Conservation (phyloP, 306 rosid genomes). For the Inga oerstediana region DNA sequence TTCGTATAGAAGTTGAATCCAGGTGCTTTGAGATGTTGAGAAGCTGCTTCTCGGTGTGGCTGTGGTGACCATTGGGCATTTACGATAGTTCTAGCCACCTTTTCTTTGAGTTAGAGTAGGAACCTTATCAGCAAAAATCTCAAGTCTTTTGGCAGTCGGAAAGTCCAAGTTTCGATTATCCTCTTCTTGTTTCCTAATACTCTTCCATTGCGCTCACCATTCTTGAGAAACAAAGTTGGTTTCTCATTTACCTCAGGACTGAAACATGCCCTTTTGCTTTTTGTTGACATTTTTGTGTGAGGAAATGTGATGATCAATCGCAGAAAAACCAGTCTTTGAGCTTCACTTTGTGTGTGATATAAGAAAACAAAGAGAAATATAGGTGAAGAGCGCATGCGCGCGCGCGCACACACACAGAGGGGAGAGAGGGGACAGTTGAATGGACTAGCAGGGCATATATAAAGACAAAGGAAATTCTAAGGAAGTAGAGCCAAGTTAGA, state of each 20-base stretch:
- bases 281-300: constrained; percentile 57
- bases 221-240: constrained; percentile 56
- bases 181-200: constrained; percentile 49
- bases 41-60: too few relatives aligned
- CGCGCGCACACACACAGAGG: too few relatives aligned
- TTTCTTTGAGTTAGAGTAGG: constrained; percentile 61
- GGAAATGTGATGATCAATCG: background rate
- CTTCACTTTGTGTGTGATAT: constrained; percentile 5
- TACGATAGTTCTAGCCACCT: constrained; percentile 62
- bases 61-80: background rate
- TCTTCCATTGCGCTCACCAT: constrained; percentile 30
- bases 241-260: constrained; percentile 76
- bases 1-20: too few relatives aligned
- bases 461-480: constrained; percentile 18
- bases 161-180: constrained; percentile 50
- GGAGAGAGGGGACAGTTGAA: constrained; percentile 38
- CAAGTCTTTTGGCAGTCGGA: constrained; percentile 49
- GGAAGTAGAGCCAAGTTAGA: background rate
- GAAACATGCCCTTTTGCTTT: constrained; percentile 62
- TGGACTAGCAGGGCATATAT: constrained; percentile 34
- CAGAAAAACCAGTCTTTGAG: constrained; percentile 18
- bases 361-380: background rate
- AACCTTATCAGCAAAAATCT: constrained; percentile 55
- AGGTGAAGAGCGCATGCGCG: background rate
- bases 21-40: too few relatives aligned